Conservation (phyloP, 768 basidiomycete genomes). For the Boletus sp. region DNA sequence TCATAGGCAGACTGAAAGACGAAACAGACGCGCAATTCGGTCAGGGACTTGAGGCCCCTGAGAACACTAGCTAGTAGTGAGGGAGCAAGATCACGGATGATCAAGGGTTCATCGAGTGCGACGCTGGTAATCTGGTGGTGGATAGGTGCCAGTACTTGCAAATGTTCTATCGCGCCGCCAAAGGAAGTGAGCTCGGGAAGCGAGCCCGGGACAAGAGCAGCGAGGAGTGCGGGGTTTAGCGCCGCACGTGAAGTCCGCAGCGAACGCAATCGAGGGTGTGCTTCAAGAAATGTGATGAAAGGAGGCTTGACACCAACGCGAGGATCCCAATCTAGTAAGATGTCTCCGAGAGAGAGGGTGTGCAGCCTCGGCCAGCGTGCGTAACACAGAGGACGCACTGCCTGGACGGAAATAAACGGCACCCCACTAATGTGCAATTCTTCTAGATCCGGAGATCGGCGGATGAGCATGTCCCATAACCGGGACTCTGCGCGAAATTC, state of each 20-base stretch:
- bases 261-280: conserved; percentile 50
- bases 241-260: conserved; percentile 52
- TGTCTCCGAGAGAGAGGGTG: conserved; percentile 60
- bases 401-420: conserved; percentile 38
- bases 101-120: conserved; percentile 61
- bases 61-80: conserved; percentile 59
- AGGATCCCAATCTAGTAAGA: conserved; percentile 54
- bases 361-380: conserved; percentile 68
- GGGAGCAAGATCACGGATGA: conserved; percentile 65
- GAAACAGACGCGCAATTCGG: conserved; percentile 61
- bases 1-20: conserved; percentile 73
- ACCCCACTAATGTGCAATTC: conserved; percentile 48
- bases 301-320: conserved; percentile 47
- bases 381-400: conserved; percentile 48
- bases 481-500: conserved; percentile 24
- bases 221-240: conserved; percentile 51
- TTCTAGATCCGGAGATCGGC: conserved; percentile 61
- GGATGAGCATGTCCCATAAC: conserved; percentile 71
- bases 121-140: conserved; percentile 51
- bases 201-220: conserved; percentile 43
- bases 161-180: conserved; percentile 62
- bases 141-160: conserved; percentile 54
- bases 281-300: conserved; percentile 66
- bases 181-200: conserved; percentile 55
- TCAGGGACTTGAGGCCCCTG: conserved; percentile 50